Evolutionary conservation across 139 green algal genomes (phyloP).

Genomic region (Pseudopediastrum boryanum): DNA sequence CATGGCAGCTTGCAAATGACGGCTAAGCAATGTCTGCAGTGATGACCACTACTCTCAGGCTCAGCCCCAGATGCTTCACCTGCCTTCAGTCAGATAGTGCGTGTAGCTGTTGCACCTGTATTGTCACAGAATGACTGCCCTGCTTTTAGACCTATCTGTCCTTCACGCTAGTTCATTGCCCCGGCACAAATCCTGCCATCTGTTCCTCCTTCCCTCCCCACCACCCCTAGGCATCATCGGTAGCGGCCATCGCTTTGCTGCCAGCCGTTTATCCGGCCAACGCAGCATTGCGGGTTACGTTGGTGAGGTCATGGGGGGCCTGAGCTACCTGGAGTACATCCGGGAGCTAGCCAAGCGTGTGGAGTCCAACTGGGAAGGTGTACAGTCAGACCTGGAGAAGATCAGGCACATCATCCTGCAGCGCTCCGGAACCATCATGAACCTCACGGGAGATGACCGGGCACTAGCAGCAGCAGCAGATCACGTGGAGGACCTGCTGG

Average conservation of each 20-base stretch:
- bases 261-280: slow-evolving; percentile 85
- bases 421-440: slow-evolving; percentile 84
- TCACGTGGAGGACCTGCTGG: slow-evolving; percentile 79
- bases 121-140: too few relatives aligned
- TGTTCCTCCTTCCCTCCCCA: too few relatives aligned
- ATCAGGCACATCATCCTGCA: slow-evolving; percentile 83
- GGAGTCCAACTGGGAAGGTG: slow-evolving; percentile 89
- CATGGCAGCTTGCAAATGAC: too few relatives aligned
- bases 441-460: slow-evolving; percentile 91
- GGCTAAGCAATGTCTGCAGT: too few relatives aligned
- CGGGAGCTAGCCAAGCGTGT: slow-evolving; percentile 80
- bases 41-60: too few relatives aligned
- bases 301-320: slow-evolving; percentile 88
- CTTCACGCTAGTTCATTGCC: too few relatives aligned
- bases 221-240: slow-evolving; percentile 74
- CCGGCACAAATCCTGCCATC: too few relatives aligned
- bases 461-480: slow-evolving; percentile 70
- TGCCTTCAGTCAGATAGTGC: too few relatives aligned
- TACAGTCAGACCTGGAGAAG: slow-evolving; percentile 78
- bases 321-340: slow-evolving; percentile 93
- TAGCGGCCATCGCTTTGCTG: slow-evolving; percentile 82
- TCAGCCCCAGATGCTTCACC: too few relatives aligned
- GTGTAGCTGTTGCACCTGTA: too few relatives aligned
- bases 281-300: slow-evolving; percentile 83
- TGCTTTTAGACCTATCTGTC: too few relatives aligned